Base-by-base conservation (phyloP, 768 basidiomycete species). In the Rhizopogon roseolus region DNA sequence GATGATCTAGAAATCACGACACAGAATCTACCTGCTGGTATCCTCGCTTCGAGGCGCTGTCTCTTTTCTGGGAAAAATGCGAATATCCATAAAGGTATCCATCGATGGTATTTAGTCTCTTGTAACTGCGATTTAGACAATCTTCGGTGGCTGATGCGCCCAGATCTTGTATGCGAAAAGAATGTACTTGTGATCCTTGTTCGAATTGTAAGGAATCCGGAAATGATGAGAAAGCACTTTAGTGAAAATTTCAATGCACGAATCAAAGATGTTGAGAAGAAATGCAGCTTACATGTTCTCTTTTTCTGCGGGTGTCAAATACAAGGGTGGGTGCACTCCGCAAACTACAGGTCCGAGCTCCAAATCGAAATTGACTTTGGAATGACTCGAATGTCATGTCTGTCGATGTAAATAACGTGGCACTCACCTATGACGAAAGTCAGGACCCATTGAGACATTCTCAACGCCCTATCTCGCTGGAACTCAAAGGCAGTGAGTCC, bases 141-240 rank as follows among this genome's bases (percentile, higher is more conserved):
- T 37, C 66, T 54, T 53, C 55, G 51, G 60, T 54, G 9, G 57
- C 13, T 0, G 69, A 57, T 37, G 57, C 52, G 5, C 68, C 60
- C 49, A 77, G 74, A 61, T 78, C 78, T 48, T 90, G 82, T 50
- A 96, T 81, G 48, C 93, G 85, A 73, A 96, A 96, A 0, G 90
- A 93, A 67, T 96, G 93, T 1, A 79, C 76, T 63, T 90, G 85
- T 0, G 84, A 83, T 6, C 93, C 93, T 64, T 95, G 86, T 43
- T 90, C 85, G 54, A 92, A 92, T 52, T 90, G 84, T 1, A 84
- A 71, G 0, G 93, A 93, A 64, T 98, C 94, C 0, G 94, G 94
- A 62, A 98, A 93, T 1, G 92, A 84, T 6, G 89, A 90, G 67
- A 98, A 98, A 2, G 93, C 90, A 52, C 94, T 97, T 48, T 2